Evolutionary conservation across 176 grass and related monocot genomes (phyloP).

Genomic region (Ampelocalamus luodianensis): DNA sequence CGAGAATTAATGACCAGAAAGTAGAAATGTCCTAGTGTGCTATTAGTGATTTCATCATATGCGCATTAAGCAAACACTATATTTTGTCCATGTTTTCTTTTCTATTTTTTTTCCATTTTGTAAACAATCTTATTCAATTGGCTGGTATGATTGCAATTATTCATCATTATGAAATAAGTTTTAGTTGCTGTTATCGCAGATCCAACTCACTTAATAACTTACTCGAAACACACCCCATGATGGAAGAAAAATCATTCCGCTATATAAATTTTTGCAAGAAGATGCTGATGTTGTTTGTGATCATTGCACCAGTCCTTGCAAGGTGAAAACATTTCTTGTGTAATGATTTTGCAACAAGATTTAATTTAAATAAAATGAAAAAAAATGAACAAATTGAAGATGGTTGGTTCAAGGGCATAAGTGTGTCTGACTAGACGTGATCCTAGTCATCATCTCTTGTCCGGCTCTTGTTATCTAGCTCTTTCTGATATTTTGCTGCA

Average conservation of each 20-base stretch:
- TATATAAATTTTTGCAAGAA: background rate
- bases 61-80: background rate
- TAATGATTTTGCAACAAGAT: conserved; percentile 1
- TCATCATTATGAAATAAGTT: background rate
- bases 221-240: background rate
- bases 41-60: background rate
- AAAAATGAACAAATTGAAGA: background rate
- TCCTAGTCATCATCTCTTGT: background rate
- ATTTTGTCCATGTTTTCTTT: background rate
- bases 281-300: background rate
- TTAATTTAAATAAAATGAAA: background rate
- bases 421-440: conserved; percentile 7
- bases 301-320: background rate
- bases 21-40: background rate
- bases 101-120: background rate
- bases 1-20: background rate
- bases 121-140: background rate
- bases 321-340: background rate
- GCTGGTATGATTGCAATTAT: background rate
- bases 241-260: background rate
- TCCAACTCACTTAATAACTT: background rate
- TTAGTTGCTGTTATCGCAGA: background rate
- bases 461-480: background rate
- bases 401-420: background rate
- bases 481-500: background rate